phyloP scores from a whole-genome alignment of 2,329 filamentous ascomycete genomes.

The Didymella pinodella region DNA sequence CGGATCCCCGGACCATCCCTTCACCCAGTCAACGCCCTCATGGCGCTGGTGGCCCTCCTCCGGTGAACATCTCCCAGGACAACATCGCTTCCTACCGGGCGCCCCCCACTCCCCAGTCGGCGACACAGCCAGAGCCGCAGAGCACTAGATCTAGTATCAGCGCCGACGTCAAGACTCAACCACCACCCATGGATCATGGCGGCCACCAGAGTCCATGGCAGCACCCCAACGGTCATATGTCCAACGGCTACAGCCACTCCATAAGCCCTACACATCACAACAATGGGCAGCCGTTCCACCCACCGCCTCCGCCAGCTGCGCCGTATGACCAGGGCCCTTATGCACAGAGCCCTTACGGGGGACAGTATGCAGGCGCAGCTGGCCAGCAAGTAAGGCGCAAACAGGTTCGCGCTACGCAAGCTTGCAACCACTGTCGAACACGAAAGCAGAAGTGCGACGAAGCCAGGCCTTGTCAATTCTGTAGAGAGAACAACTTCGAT shows the following conservation, averaged over 20 bases:
- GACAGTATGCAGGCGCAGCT: conserved; percentile 35
- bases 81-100: conserved; percentile 44
- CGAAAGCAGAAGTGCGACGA: conserved; percentile 55
- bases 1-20: conserved; percentile 45
- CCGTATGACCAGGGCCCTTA: conserved; percentile 43
- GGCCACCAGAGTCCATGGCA: conserved; percentile 44
- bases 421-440: conserved; percentile 66
- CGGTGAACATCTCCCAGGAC: conserved; percentile 47
- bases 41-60: conserved; percentile 43
- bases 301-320: conserved; percentile 38
- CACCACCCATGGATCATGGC: conserved; percentile 48
- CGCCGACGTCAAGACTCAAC: conserved; percentile 41
- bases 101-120: conserved; percentile 43
- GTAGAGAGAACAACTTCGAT: conserved; percentile 81
- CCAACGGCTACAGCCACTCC: conserved; percentile 44
- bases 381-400: conserved; percentile 43
- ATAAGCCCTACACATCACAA: conserved; percentile 43
- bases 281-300: conserved; percentile 42
- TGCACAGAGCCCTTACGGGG: conserved; percentile 41
- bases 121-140: conserved; percentile 30
- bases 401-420: conserved; percentile 60
- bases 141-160: conserved; percentile 39
- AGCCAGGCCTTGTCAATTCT: conserved; percentile 61
- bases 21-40: conserved; percentile 48
- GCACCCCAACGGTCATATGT: conserved; percentile 42